These are phyloP conservation scores for Fusarium denticulatum DNA, from an alignment of 2,329 filamentous ascomycete genomes.

Conservation along the genomic window DNA sequence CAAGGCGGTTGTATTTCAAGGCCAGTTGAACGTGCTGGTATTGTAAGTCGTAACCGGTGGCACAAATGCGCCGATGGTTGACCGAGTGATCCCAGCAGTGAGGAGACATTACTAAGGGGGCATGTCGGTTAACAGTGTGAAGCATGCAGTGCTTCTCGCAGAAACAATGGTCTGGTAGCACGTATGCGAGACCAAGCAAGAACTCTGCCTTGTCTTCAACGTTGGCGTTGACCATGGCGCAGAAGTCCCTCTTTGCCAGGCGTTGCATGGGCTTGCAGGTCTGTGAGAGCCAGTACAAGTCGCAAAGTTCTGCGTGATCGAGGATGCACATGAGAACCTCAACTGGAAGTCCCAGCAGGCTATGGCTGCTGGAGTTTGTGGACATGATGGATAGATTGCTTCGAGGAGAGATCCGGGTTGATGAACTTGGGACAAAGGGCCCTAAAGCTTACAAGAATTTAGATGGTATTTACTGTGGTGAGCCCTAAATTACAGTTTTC, in stretches of 20 bases:
- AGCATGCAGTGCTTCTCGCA: accelerated
- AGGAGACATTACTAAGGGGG: accelerated
- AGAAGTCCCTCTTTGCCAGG: not conserved
- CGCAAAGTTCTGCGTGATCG: not conserved
- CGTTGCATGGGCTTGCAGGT: not conserved
- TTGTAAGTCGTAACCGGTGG: not conserved
- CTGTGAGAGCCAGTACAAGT: not conserved
- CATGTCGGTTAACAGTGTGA: not conserved
- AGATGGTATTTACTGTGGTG: not conserved
- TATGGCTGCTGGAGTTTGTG: not conserved
- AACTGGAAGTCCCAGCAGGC: not conserved
- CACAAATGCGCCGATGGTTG: not conserved
- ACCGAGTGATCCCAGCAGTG: not conserved
- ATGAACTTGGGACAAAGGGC: not conserved
- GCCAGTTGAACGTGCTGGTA: not conserved
- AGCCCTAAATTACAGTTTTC: not conserved
- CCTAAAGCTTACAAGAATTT: not conserved
- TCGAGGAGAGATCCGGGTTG: not conserved
- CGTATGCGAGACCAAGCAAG: not conserved
- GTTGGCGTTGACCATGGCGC: not conserved
- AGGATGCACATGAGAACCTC: not conserved
- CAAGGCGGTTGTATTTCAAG: not conserved
- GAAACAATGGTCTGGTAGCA: not conserved
- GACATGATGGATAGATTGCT: not conserved
- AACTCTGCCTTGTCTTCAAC: not conserved